phyloP scores from a whole-genome alignment of 306 rosid species.

The Gleditsia sinensis region DNA sequence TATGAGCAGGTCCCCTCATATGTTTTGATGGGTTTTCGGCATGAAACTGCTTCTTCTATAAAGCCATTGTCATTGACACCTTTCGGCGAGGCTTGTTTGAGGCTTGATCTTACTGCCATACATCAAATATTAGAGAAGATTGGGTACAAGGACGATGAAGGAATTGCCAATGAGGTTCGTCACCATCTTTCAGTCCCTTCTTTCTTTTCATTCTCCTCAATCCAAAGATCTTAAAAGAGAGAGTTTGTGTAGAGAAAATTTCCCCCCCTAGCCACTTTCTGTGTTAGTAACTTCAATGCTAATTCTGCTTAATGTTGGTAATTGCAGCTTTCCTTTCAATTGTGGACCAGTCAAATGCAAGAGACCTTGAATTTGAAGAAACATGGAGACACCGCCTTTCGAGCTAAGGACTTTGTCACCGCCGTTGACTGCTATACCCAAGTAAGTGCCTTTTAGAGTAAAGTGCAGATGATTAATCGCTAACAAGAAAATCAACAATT shows the following conservation, averaged over 20 bases:
- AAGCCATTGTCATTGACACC: conserved; percentile 75
- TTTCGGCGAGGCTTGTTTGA: conserved; percentile 85
- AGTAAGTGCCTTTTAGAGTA: conserved; percentile 49
- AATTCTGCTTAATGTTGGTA: conserved; percentile 39
- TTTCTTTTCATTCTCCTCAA: no score
- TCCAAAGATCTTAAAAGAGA: no score
- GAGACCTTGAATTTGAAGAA: conserved; percentile 82
- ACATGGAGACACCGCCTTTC: conserved; percentile 84
- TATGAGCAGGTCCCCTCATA: conserved; percentile 68
- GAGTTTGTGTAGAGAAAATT: no score
- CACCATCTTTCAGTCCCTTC: no score
- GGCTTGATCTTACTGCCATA: conserved; percentile 85
- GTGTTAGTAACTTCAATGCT: conserved; percentile 15
- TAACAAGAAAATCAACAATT: no score
- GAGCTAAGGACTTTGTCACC: conserved; percentile 70
- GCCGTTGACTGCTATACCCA: conserved; percentile 80
- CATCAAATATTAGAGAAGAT: conserved; percentile 80
- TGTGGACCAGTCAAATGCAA: conserved; percentile 95
- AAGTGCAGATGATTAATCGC: no score
- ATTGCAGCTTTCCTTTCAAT: conserved; percentile 87
- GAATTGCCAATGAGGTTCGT: conserved; percentile 89
- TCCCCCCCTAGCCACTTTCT: no score
- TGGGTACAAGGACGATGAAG: conserved; percentile 95
- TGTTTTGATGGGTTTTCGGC: conserved; percentile 71
- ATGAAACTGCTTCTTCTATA: conserved; percentile 57